Evolutionary conservation across 1,139 yeast genomes (phyloP).

Genomic region (Pichia sp.): DNA sequence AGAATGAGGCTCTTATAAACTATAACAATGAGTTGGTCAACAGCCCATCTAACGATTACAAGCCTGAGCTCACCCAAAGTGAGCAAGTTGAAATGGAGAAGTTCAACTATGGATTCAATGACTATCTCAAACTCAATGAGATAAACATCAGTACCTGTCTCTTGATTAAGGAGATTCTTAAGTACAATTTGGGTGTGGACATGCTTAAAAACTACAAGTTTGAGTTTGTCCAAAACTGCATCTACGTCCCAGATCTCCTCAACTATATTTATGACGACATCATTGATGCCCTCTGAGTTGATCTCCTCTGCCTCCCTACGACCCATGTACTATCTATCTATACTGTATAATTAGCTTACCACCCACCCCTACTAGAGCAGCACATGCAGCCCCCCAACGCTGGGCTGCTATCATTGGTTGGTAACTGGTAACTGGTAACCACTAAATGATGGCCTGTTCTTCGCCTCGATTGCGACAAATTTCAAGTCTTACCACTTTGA

Average conservation of each 20-base stretch:
- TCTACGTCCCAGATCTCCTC: conserved; percentile 29
- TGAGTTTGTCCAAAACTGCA: conserved; percentile 24
- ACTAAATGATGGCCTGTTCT: no score
- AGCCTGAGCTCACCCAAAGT: conserved; percentile 17
- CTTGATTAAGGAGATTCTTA: conserved; percentile 28
- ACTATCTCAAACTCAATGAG: conserved; percentile 27
- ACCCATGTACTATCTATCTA: no score
- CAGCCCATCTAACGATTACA: conserved; percentile 7
- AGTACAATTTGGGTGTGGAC: conserved; percentile 26
- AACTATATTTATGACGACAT: conserved; percentile 26
- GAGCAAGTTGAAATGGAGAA: conserved; percentile 23
- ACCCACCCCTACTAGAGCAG: no score
- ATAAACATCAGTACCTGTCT: conserved; percentile 31
- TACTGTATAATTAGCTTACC: no score
- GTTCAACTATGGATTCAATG: conserved; percentile 26
- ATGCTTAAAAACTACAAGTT: conserved; percentile 26
- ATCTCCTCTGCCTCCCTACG: no score
- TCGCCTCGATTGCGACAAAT: no score
- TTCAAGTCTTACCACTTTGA: no score
- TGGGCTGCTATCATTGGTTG: no score
- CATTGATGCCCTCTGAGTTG: conserved; percentile 3
- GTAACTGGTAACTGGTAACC: no score
- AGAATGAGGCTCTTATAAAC: conserved; percentile 22
- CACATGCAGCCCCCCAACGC: no score
- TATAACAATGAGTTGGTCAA: conserved; percentile 6